Conservation (phyloP, 2,329 filamentous ascomycete species). For the Byssothecium circinans region DNA sequence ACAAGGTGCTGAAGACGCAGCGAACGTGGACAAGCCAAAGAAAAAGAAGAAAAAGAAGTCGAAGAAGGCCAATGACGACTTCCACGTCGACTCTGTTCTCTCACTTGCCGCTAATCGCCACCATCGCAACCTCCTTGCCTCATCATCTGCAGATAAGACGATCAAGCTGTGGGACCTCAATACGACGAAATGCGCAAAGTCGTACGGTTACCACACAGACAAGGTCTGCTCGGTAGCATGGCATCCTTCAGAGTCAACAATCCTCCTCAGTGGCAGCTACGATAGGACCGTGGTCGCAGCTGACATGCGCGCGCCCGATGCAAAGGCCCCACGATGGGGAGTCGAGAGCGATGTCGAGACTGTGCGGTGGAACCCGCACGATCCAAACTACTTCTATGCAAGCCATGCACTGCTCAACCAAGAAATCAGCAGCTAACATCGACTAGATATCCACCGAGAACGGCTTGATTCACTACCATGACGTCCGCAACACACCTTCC, state of each 20-base stretch:
- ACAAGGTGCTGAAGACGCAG: conserved; percentile 57
- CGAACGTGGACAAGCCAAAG: conserved; percentile 63
- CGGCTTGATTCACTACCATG: conserved; percentile 89
- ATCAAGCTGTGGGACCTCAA: conserved; percentile 97
- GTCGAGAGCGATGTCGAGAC: conserved; percentile 96
- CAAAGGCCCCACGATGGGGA: conserved; percentile 80
- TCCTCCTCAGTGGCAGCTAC: conserved; percentile 90
- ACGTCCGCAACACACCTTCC: conserved; percentile 74
- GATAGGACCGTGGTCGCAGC: conserved; percentile 92
- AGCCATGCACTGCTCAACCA: conserved; percentile 8
- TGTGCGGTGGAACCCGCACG: conserved; percentile 89
- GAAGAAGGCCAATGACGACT: conserved; percentile 84
- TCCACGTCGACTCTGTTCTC: conserved; percentile 92
- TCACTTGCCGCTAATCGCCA: conserved; percentile 89
- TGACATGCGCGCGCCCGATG: conserved; percentile 91
- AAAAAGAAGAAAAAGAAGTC: conserved; percentile 92
- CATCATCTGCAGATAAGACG: conserved; percentile 93
- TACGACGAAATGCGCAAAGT: conserved; percentile 90
- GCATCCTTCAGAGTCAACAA: conserved; percentile 84
- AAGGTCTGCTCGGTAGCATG: conserved; percentile 96
- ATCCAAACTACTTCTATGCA: conserved; percentile 91
- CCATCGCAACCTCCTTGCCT: conserved; percentile 92
- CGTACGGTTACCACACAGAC: conserved; percentile 93
- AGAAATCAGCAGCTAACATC: conserved; percentile 17
- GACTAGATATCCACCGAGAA: conserved; percentile 73